Evolutionary conservation across 2,329 filamentous ascomycete species (phyloP), one percentile per base, ranked within the genome.

Genomic region (Lasiodiplodia citricola): DNA sequence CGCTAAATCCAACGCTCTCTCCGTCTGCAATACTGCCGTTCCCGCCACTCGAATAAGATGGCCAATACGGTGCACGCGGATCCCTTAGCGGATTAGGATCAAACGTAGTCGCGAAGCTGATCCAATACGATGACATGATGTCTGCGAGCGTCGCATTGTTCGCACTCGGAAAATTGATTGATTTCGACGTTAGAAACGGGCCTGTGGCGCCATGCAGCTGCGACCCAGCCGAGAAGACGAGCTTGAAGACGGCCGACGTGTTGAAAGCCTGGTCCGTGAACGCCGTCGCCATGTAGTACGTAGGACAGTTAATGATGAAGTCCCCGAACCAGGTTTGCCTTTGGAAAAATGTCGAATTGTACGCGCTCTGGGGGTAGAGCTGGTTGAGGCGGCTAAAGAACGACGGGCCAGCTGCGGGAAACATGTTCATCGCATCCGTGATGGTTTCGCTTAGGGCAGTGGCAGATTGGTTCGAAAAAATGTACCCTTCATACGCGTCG

Each of bases 231-330:
- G 76, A 72, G 70, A 80, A 80, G 58, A 77, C 70, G 25, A 80
- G 66, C 60, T 81, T 80, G 66, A 72, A 80, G 10, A 74, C 73
- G 21, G 75, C 72, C 14, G 58, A 50, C 4, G 28, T n/a, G 18
- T 64, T 64, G 60, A 37, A 38, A 0, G 25, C 51, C n/a, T 54
- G 44, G 38, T 67, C 65, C 1, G 41, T 41, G 68, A 78, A 77
- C 3, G 80, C 80, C 16, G 73, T 74, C 3, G 80, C 79, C 62
- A 81, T 77, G 76, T 80, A 82, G 71, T 81, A 79, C 11, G 73
- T 74, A 4, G 79, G 79, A 67, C 80, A 82, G 64, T 76, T 77
- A 71, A 83, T 83, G 44, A 83, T 80, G 70, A 79, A 82, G 70
- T 84, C 82, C 8, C 81, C 81, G 69, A 81, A 84, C 73, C 77